Evolutionary conservation across 495 filamentous ascomycete species (phyloP).

Genomic region (Alectoria sarmentosa): DNA sequence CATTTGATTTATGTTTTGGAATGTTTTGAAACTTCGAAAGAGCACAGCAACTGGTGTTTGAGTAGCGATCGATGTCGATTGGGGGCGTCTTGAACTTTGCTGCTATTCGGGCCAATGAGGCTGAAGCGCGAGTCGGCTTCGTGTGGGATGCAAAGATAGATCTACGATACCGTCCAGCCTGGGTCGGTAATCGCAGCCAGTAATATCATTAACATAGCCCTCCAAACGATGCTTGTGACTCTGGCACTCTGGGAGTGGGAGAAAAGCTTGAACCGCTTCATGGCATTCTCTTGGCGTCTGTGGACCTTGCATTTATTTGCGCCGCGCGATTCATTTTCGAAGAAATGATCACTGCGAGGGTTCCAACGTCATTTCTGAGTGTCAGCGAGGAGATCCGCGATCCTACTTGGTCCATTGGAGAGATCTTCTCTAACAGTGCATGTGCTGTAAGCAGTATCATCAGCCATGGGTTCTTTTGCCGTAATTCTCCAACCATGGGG

Average conservation of each 20-base stretch:
- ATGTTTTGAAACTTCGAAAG: neutral
- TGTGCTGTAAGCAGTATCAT: neutral
- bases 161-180: constrained; percentile 8
- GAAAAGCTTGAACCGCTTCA: neutral
- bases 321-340: neutral
- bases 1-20: constrained; percentile 4
- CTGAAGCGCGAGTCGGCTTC: constrained; percentile 15
- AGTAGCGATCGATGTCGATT: constrained; percentile 14
- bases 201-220: constrained; percentile 5
- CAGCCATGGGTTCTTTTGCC: neutral
- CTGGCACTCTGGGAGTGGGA: no score
- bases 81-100: constrained; percentile 6
- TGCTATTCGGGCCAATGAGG: constrained; percentile 17
- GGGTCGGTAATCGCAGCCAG: constrained; percentile 8
- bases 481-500: neutral
- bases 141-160: constrained; percentile 15
- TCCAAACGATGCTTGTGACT: constrained; percentile 4
- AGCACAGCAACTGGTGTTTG: constrained; percentile 6
- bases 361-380: neutral
- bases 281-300: constrained; percentile 9
- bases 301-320: neutral
- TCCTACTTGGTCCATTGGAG: neutral
- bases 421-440: neutral
- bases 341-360: neutral
- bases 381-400: neutral